Evolutionary conservation across 495 filamentous ascomycete species (phyloP).

Genomic region (Monascus purpureus): DNA sequence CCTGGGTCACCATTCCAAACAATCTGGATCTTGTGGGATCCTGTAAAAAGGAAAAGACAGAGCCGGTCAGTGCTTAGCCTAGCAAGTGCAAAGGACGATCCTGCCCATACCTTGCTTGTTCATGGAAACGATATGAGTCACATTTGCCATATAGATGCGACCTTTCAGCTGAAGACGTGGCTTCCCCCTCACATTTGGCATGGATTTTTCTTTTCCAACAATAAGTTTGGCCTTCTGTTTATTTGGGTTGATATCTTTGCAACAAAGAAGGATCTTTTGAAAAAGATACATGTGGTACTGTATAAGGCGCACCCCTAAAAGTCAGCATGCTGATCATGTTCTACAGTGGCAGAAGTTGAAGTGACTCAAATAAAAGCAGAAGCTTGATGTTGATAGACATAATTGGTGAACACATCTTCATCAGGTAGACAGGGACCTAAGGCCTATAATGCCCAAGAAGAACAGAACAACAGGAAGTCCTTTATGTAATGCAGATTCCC

Average conservation of each 20-base stretch:
- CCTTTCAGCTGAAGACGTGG: constrained; percentile 86
- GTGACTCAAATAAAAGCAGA: too few relatives aligned
- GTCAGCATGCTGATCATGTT: neutral
- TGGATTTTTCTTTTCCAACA: constrained; percentile 49
- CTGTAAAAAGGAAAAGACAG: constrained; percentile 24
- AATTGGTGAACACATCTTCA: too few relatives aligned
- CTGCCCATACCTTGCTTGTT: constrained; percentile 59
- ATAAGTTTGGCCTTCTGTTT: constrained; percentile 68
- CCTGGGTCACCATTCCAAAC: constrained; percentile 97
- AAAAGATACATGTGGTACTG: constrained; percentile 98
- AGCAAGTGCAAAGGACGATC: constrained; percentile 2
- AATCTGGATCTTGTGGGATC: constrained; percentile 88
- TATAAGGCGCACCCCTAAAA: neutral
- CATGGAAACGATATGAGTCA: constrained; percentile 78
- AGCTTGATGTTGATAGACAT: too few relatives aligned
- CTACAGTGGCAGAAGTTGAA: too few relatives aligned
- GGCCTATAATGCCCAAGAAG: too few relatives aligned
- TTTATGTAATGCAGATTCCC: too few relatives aligned
- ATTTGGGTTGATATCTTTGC: constrained; percentile 82
- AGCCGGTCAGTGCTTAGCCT: constrained; percentile 2
- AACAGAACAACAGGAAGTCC: too few relatives aligned
- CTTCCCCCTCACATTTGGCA: constrained; percentile 58
- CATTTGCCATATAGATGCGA: constrained; percentile 97
- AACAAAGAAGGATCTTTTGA: constrained; percentile 87
- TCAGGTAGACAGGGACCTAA: too few relatives aligned